phyloP scores from a whole-genome alignment of 148 eudicot species.

The Persicaria tinctoria region DNA sequence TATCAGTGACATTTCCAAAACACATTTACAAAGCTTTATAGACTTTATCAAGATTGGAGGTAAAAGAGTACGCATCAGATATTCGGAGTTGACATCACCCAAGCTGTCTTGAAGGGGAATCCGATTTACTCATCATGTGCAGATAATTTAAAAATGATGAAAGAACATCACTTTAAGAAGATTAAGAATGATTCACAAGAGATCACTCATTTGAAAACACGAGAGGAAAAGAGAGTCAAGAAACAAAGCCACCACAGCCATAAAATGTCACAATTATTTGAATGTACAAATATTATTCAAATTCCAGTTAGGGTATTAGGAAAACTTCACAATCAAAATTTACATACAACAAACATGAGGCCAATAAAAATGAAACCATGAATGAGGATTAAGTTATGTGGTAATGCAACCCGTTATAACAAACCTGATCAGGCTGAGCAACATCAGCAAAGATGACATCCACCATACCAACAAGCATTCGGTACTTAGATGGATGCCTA shows the following conservation, averaged over 20 bases:
- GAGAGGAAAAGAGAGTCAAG: no score
- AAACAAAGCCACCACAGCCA: no score
- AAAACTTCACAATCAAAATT: no score
- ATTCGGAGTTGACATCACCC: conserved; percentile 83
- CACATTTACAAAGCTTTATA: not conserved
- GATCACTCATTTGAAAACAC: no score
- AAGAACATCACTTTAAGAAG: not conserved
- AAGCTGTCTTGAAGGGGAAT: conserved; percentile 93
- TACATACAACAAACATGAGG: no score
- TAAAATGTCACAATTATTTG: no score
- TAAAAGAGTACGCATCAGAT: conserved; percentile 42
- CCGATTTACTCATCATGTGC: conserved; percentile 85
- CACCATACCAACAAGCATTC: conserved; percentile 97
- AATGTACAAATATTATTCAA: no score
- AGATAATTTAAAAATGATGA: not conserved
- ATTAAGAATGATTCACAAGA: no score
- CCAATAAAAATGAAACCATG: no score
- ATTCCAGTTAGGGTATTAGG: no score
- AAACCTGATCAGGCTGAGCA: conserved; percentile 99
- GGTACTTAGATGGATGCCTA: conserved; percentile 88
- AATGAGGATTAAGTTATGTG: no score
- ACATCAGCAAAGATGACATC: conserved; percentile 96
- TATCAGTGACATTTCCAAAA: not conserved
- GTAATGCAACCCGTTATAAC: not conserved
- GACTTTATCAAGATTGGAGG: not conserved